These are phyloP conservation scores for Strobilomyces confusus DNA, from an alignment of 768 basidiomycete species.

Conservation along the genomic window DNA sequence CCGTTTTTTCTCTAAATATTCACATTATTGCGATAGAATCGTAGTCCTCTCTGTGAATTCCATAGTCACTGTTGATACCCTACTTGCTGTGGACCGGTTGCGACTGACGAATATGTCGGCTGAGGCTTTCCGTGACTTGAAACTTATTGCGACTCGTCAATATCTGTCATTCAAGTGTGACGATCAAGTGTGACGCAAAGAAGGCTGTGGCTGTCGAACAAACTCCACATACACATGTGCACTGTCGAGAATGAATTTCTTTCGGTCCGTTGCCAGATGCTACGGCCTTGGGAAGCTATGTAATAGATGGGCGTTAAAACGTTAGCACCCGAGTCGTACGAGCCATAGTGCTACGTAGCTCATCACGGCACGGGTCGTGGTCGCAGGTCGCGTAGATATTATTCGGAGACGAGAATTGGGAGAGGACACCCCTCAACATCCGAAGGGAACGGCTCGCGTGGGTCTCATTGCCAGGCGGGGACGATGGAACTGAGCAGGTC, in stretches of 20 bases:
- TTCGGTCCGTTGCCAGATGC: too few relatives aligned
- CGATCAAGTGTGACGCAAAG: slow-evolving; percentile 24
- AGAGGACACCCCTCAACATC: slow-evolving; percentile 38
- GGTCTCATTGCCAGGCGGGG: slow-evolving; percentile 22
- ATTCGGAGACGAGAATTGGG: slow-evolving; percentile 37
- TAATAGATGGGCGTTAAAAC: too few relatives aligned
- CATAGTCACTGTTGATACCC: slow-evolving; percentile 37
- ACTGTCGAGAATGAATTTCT: slow-evolving; percentile 11
- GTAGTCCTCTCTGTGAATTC: slow-evolving; percentile 46
- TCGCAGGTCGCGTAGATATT: slow-evolving; percentile 39
- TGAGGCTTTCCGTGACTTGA: slow-evolving; percentile 39
- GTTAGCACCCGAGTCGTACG: neutral
- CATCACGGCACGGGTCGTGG: too few relatives aligned
- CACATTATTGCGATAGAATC: slow-evolving; percentile 44
- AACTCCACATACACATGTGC: slow-evolving; percentile 34
- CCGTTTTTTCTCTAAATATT: slow-evolving; percentile 34
- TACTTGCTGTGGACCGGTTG: slow-evolving; percentile 38
- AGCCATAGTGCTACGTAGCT: slow-evolving; percentile 5
- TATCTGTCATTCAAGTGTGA: slow-evolving; percentile 36
- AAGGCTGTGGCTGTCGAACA: slow-evolving; percentile 31
- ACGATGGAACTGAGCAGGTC: slow-evolving; percentile 28
- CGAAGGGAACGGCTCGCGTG: slow-evolving; percentile 39
- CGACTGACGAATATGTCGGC: slow-evolving; percentile 34
- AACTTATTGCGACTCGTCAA: slow-evolving; percentile 39
- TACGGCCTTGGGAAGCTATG: too few relatives aligned